Base-by-base conservation (phyloP, 2,329 filamentous ascomycete genomes). In the Aspergillus sclerotialis region DNA sequence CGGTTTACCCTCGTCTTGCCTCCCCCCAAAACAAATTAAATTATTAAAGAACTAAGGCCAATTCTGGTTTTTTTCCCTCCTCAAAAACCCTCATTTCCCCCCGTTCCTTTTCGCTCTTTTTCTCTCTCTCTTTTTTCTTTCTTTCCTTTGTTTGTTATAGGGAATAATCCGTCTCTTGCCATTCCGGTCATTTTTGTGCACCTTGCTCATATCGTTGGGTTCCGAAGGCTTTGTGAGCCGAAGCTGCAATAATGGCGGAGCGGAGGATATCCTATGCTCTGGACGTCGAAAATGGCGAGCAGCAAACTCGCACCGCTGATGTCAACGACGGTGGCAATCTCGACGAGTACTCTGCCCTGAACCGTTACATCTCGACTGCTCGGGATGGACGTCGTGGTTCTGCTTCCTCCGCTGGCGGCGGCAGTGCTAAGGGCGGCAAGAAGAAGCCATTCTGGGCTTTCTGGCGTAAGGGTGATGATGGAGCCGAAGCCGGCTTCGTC, bases 321-420 rank as follows among this genome's bases (percentile, higher is more conserved):
- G 41, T 52, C 32, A 51, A 52, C 39, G 52, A 56, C 28, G 43
- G 45, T 27, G 41, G 28, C 25, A 42, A 36, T 35, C 52, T 60
- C 62, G 77, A 80, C 58, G 78, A 82, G 60, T 82, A 81, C 63
- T 71, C 73, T 46, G 75, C 76, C 34, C 67, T 82, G 35, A 76
- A 80, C 56, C 73, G 77, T 53, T 82, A 78, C 65, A 81, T 82
- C 58, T 78, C 76, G 45, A 77, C 74, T 54, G 80, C 80, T 62
- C 72, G 72, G 50, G 76, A 79, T 61, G 69, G 58, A 43, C 61
- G 74, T 38, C 73, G 75, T 54, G 66, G 68, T 34, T 63, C 62
- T 28, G 67, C 65, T 11, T 64, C 62, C 10, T 58, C 56, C 30
- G 64, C 38, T 29, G 68, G 61, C 24, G 65, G 63, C 39, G 60